Evolutionary conservation across 2,329 filamentous ascomycete genomes (phyloP).

Genomic region (Fusarium austroafricanum): DNA sequence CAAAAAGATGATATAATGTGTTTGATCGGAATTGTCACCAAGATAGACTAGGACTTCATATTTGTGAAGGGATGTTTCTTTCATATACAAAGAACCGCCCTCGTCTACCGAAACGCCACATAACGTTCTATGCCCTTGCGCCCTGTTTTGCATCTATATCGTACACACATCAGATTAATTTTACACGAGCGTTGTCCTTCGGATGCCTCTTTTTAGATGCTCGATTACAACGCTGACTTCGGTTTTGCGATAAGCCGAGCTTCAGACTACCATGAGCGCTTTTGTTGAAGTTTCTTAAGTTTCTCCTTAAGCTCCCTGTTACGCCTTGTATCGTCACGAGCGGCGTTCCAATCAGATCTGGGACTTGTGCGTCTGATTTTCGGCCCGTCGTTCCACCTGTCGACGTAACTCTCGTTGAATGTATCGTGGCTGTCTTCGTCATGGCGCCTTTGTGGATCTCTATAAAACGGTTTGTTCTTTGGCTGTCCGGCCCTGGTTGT

Average conservation of each 20-base stretch:
- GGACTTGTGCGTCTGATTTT: background rate
- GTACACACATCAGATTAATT: constrained; percentile 13
- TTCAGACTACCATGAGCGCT: background rate
- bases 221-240: background rate
- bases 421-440: background rate
- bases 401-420: background rate
- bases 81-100: background rate
- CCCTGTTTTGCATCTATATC: constrained; percentile 7
- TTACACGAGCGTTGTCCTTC: constrained; percentile 7
- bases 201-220: background rate
- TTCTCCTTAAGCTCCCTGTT: too few relatives aligned
- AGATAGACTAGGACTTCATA: background rate
- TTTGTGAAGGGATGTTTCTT: background rate
- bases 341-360: background rate
- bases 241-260: background rate
- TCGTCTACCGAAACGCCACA: constrained; percentile 17
- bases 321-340: background rate
- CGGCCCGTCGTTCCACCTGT: background rate
- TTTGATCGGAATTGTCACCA: background rate
- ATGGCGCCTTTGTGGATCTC: background rate
- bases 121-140: background rate
- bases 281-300: too few relatives aligned
- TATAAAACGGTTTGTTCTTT: background rate
- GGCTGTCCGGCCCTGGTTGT: constrained; percentile 41
- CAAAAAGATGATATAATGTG: background rate